These are phyloP conservation scores for Naganishia cerealis DNA, from an alignment of 1,284 basidiomycete species.

Conservation along the genomic window DNA sequence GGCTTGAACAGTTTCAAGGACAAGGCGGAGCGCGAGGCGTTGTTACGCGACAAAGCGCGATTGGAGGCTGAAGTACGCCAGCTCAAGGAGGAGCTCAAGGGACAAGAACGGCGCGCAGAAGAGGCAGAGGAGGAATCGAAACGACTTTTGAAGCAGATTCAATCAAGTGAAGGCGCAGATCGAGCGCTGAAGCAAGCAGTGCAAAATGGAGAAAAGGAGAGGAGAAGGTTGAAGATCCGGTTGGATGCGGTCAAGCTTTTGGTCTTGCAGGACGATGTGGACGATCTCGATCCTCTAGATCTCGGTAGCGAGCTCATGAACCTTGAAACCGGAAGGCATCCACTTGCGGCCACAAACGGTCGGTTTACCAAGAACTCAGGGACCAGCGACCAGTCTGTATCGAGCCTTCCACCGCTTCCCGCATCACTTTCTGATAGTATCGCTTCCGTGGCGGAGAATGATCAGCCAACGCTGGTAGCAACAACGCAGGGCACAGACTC, in stretches of 20 bases:
- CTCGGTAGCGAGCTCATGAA: not conserved
- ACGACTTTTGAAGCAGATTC: not conserved
- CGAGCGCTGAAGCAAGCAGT: not conserved
- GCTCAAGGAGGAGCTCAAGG: not conserved
- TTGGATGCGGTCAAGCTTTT: conserved; percentile 23
- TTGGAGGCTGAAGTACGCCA: conserved; percentile 9
- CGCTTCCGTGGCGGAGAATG: not conserved
- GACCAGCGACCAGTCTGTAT: not conserved
- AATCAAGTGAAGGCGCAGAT: not conserved
- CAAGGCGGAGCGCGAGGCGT: not conserved
- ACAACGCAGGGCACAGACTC: not conserved
- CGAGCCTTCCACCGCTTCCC: conserved; percentile 1
- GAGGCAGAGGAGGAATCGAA: conserved; percentile 3
- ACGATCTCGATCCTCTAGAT: not conserved
- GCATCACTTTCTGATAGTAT: not conserved
- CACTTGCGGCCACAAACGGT: not conserved
- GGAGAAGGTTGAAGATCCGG: conserved; percentile 16
- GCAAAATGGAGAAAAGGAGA: conserved; percentile 4
- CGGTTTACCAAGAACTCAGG: not conserved
- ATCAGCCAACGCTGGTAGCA: not conserved
- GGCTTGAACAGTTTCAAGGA: conserved; percentile 4
- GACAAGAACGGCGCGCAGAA: not conserved
- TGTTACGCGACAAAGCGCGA: conserved; percentile 11
- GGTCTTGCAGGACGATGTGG: conserved; percentile 21
- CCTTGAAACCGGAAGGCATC: not conserved